Evolutionary conservation across 495 filamentous ascomycete species (phyloP), one percentile per base, ranked within the genome.

Genomic region (Durotheca rogersii): DNA sequence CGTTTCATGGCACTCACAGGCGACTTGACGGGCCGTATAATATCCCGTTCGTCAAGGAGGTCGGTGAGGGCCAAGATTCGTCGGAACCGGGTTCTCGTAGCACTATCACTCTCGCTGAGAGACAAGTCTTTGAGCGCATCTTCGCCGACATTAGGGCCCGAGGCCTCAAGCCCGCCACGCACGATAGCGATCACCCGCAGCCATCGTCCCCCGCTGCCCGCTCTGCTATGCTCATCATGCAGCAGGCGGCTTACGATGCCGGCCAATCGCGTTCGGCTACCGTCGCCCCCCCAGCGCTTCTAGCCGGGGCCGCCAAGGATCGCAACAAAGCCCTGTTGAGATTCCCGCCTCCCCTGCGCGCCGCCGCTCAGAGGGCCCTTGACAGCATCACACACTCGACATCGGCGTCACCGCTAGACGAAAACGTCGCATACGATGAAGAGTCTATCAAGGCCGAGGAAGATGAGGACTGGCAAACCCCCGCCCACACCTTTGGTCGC

Each of bases 31-130:
- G 21, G 2, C 27, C 27, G 7, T 62, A 72, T 34, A 56, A 62
- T 1, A 72, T 77, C 19, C 73, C 74, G 1, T 76, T 75, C 35
- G 66, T 54, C 3, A 52, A 55, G 14, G 47, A 50, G 6, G 52
- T 56, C 7, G 55, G 53, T 11, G 51, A 60, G 11, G 41, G 47
- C 4, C 27, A 38, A 1, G 16, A 33, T 6, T 25, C 45, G 10
- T 15, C 49, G 4, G 37, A 59, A 3, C 19, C 30, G 15, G 44
- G 25, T 23, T 65, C 50, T 5, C 43, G 50, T 11, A 56, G 72
- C 14, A 86, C 83, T 25, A 81, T 86, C 30, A 86, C 83, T 0
- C 71, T 72, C 0, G 38, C 66, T 0, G 83, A 87, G 56, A 63
- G 69, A 23, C 66, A 68, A 2, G 67, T 76, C 1, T 87, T 87